A percentile compares a stretch with the other conserved stretches of the same genome.
Evolutionary conservation across 2,329 filamentous ascomycete genomes (phyloP).

Genomic region (Graphilbum fragrans): DNA sequence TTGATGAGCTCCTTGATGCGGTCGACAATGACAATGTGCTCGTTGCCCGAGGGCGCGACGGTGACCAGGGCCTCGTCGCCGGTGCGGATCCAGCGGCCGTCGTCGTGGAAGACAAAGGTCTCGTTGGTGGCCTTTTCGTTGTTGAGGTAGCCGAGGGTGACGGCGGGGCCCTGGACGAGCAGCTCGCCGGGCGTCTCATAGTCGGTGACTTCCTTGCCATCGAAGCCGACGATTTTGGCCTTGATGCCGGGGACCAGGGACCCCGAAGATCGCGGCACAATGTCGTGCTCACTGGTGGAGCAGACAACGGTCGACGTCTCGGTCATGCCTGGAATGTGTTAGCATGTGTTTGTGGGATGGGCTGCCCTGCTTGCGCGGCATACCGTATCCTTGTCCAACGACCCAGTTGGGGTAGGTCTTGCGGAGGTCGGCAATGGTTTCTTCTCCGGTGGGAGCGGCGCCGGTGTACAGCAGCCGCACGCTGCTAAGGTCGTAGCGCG

Average conservation of each 20-base stretch:
- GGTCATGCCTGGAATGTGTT: slow-evolving; percentile 45
- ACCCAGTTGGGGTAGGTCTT: slow-evolving; percentile 49
- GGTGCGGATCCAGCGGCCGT: slow-evolving; percentile 68
- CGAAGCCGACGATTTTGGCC: slow-evolving; percentile 53
- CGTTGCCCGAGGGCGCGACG: slow-evolving; percentile 50
- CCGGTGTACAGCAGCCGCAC: slow-evolving; percentile 58
- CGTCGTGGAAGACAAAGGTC: slow-evolving; percentile 56
- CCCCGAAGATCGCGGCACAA: slow-evolving; percentile 61
- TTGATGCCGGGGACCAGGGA: slow-evolving; percentile 53
- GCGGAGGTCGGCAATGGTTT: slow-evolving; percentile 54
- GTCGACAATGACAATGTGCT: slow-evolving; percentile 79
- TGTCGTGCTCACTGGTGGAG: slow-evolving; percentile 46
- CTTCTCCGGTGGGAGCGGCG: slow-evolving; percentile 64
- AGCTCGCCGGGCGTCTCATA: slow-evolving; percentile 66
- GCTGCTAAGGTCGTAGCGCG: slow-evolving; percentile 60
- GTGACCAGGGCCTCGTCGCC: slow-evolving; percentile 72
- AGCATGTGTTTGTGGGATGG: not conserved
- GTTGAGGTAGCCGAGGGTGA: slow-evolving; percentile 75
- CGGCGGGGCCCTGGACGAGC: slow-evolving; percentile 61
- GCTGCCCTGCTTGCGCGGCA: slow-evolving; percentile 4
- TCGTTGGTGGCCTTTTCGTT: slow-evolving; percentile 74
- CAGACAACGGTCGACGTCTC: slow-evolving; percentile 63
- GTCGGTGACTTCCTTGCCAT: slow-evolving; percentile 57
- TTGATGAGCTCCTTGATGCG: slow-evolving; percentile 45
- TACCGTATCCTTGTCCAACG: slow-evolving; percentile 61